Base-by-base conservation (phyloP, 176 grass and related monocot species). In the Raddia distichophylla region DNA sequence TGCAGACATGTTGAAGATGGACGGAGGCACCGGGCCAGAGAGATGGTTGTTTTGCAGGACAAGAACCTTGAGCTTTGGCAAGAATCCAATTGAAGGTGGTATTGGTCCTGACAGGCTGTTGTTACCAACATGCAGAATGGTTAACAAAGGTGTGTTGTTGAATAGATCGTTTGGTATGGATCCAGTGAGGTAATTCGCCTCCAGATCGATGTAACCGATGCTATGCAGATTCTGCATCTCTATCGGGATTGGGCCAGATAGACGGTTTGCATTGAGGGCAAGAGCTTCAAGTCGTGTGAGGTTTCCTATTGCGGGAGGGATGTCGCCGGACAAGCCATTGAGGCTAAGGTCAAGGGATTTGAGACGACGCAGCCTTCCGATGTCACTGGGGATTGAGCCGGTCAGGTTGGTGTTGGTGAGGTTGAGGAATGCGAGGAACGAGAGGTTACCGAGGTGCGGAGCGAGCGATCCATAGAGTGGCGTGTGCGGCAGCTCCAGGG, bases 21-120 rank as follows among this genome's bases (percentile, higher is more conserved):
- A 11, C 8, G 20, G n/a, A 15, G 44, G 68, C 0, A 71, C 10
- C 32, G 4, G 5, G 0, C 68, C 68, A 0, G n/a, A 7, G 11
- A 71, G 46, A 6, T 50, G 46, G 49, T 71, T 71, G 11, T 0
- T 0, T 3, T 48, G 3, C n/a, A 81, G 4, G 2, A 0, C 8
- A 0, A 81, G 20, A 1, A 3, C 0, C 2, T 55, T 1, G 15
- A 80, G 50, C 27, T 52, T 19, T 27, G 60, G 5, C 9, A 82
- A 7, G 8, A 71, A 66, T 4, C 60, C 37, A 10, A 83, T 1
- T 2, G 13, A 1, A 0, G 18, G 0, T 14, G 81, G 81, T 75
- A 83, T 67, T 0, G n/a, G 14, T 12, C 81, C 81, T 5, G 71
- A 75, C 0, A 83, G 5, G 3, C 49, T 74, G 2, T 83, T 83